These are phyloP conservation scores for Paramyrothecium sp. DNA, from an alignment of 2,329 filamentous ascomycete species.

Conservation along the genomic window DNA sequence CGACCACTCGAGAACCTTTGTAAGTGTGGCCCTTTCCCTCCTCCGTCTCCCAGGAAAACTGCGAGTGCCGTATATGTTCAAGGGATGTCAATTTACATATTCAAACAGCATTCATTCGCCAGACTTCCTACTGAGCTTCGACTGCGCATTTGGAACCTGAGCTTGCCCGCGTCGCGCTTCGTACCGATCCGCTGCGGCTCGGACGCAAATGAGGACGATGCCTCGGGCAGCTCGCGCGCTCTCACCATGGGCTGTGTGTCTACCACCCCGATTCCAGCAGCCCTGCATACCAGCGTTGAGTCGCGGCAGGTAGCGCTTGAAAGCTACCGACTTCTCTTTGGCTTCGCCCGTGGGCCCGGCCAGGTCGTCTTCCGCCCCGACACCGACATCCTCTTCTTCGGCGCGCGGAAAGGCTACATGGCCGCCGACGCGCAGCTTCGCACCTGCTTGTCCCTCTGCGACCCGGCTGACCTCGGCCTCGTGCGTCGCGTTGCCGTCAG, in stretches of 20 bases:
- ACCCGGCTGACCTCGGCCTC: constrained; percentile 35
- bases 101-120: constrained; percentile 36
- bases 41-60: not conserved
- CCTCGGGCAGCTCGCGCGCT: constrained; percentile 8
- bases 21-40: not conserved
- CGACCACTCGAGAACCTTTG: not conserved
- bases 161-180: constrained; percentile 39
- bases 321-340: constrained; percentile 38
- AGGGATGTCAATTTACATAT: not conserved
- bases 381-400: constrained; percentile 47
- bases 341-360: constrained; percentile 37
- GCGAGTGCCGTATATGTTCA: not conserved
- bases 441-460: constrained; percentile 41
- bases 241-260: constrained; percentile 36
- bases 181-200: constrained; percentile 37
- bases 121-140: constrained; percentile 45
- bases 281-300: constrained; percentile 45
- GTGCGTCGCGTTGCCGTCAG: constrained; percentile 44
- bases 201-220: not conserved
- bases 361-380: constrained; percentile 39
- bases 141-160: constrained; percentile 46
- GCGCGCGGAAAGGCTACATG: constrained; percentile 42
- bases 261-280: constrained; percentile 37
- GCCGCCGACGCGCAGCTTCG: constrained; percentile 43
- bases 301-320: constrained; percentile 42